A percentile compares a stretch with the other conserved stretches of the same genome.
Evolutionary conservation across 805 yeast species (phyloP).

Genomic region (Ogataea nonfermentans): DNA sequence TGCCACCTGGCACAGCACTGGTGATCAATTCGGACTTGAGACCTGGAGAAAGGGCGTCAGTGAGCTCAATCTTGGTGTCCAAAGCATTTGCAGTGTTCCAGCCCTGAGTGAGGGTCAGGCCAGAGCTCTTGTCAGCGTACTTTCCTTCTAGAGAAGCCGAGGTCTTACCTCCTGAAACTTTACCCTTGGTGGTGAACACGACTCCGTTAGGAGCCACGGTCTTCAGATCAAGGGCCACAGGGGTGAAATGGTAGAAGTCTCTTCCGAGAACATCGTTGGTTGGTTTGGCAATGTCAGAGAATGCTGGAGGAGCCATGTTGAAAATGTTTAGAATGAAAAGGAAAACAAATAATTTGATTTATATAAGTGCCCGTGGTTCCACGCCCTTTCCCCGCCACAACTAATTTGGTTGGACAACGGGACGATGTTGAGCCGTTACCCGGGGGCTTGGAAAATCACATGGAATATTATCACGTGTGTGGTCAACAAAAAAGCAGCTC

Average conservation of each 20-base stretch:
- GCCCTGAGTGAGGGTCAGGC: conserved; percentile 93
- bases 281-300: conserved; percentile 89
- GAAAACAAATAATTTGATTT: conserved; percentile 5
- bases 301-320: conserved; percentile 80
- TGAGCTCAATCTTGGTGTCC: conserved; percentile 89
- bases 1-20: conserved; percentile 78
- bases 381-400: conserved; percentile 8
- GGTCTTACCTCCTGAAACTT: conserved; percentile 75
- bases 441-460: background rate
- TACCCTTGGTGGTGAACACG: conserved; percentile 90
- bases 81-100: conserved; percentile 94
- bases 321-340: background rate
- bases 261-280: conserved; percentile 84
- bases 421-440: background rate
- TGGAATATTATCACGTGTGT: conserved; percentile 3
- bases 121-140: conserved; percentile 88
- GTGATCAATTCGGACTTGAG: conserved; percentile 90
- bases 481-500: background rate
- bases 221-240: conserved; percentile 85
- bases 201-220: conserved; percentile 97
- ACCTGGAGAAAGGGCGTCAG: conserved; percentile 91
- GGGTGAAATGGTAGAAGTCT: conserved; percentile 91
- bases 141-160: conserved; percentile 89
- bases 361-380: conserved; percentile 3
- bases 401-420: conserved; percentile 9